Evolutionary conservation across 2,329 filamentous ascomycete genomes (phyloP), one percentile per base, ranked within the genome.

Genomic region (Pseudogymnoascus sp.): DNA sequence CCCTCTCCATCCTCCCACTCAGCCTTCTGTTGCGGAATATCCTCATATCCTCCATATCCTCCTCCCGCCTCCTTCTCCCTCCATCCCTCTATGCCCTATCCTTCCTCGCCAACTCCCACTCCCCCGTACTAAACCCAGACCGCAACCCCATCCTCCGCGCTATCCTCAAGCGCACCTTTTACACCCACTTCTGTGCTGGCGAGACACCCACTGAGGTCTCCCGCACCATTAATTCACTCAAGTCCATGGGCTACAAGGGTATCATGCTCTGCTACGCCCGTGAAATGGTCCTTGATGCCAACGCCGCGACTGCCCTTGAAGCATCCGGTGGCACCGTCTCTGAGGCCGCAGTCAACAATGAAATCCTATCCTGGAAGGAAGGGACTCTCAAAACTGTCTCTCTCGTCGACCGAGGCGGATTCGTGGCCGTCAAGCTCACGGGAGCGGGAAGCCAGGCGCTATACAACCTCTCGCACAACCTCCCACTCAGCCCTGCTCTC

Each of bases 141-240:
- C 80, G 77, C 61, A 96, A 96, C 72, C 84, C 84, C 0, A 56
- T 93, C 1, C 80, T 96, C 14, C 82, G 85, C 47, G 83, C 79
- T 64, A 72, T 92, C 44, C 79, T 96, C 60, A 91, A 92, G 73
- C 84, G 86, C 72, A 95, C 91, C 0, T 92, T 96, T 70, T 96
- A 96, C 73, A 85, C 86, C 23, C 92, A 97, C 70, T 97, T 96
- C 75, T 97, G 92, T 74, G 91, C 90, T 0, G 92, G 92, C 31
- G 89, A 92, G 75, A 88, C 84, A 59, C 79, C 82, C 0, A 70
- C 73, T 1, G 90, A 96, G 74, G 88, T 95, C 1, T 78, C 79
- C 44, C 75, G 73, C 31, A 92, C 88, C 0, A 83, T 91, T 31
- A 72, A 79, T 1, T 78, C 80, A 1, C 79, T 96, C 10, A 90